These are phyloP conservation scores for Cucurbita pepo DNA, from an alignment of 306 rosid species.

Conservation along the genomic window DNA sequence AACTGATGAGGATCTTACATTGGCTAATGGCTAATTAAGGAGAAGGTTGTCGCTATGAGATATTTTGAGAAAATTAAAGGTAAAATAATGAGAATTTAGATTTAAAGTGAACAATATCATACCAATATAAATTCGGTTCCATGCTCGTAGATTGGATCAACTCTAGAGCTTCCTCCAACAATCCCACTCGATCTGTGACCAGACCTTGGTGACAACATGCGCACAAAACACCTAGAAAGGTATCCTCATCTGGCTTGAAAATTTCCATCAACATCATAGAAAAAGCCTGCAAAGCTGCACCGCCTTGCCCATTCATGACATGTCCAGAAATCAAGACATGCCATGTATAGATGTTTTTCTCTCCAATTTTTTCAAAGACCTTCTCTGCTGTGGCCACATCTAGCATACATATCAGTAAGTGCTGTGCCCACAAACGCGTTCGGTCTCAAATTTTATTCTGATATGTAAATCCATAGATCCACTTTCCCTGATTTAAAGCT, in stretches of 20 bases:
- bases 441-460: not conserved
- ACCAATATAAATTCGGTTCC: not conserved
- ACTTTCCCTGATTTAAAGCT: slow-evolving; percentile 6
- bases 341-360: slow-evolving; percentile 3
- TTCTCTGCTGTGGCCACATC: not conserved
- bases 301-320: slow-evolving; percentile 7
- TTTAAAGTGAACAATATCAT: too few species aligned
- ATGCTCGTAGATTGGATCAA: slow-evolving; percentile 1
- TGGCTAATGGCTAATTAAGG: too few species aligned
- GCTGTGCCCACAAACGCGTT: slow-evolving; percentile 11
- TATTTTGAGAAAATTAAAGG: too few species aligned
- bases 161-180: slow-evolving; percentile 6
- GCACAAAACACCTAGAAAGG: slow-evolving; percentile 2
- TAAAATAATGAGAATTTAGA: too few species aligned
- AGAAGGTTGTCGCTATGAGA: too few species aligned
- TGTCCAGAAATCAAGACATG: slow-evolving; percentile 8
- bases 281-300: slow-evolving; percentile 4
- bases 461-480: slow-evolving; percentile 4
- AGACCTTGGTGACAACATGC: slow-evolving; percentile 14
- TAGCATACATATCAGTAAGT: slow-evolving; percentile 9
- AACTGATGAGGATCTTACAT: too few species aligned
- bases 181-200: slow-evolving; percentile 4
- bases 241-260: slow-evolving; percentile 3
- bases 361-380: slow-evolving; percentile 1
- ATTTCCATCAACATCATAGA: slow-evolving; percentile 6